Percentiles rank a stretch among this genome's conserved stretches.
These are phyloP conservation scores for Saccharum spontaneum DNA, from an alignment of 176 grass and related monocot species.

Conservation along the genomic window DNA sequence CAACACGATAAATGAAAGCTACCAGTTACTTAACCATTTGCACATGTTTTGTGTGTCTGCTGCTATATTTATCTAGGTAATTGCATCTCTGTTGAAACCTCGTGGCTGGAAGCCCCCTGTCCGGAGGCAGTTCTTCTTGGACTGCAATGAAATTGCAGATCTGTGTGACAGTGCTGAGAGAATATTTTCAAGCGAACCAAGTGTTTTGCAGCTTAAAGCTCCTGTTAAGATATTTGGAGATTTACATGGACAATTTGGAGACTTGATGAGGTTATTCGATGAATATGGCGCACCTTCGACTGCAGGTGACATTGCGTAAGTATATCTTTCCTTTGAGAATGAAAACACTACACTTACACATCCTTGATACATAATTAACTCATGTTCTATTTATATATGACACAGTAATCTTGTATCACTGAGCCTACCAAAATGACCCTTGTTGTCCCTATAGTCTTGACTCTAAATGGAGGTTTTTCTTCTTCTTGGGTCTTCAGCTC, in stretches of 20 bases:
- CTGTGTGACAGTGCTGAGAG: conserved; percentile 92
- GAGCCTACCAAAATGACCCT: background rate
- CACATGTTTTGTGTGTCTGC: conserved; percentile 16
- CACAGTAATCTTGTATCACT: conserved; percentile 7
- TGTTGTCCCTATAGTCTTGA: conserved; percentile 14
- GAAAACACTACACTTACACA: background rate
- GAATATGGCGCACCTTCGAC: conserved; percentile 99
- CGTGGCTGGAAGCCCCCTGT: conserved; percentile 98
- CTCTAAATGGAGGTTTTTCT: conserved; percentile 6
- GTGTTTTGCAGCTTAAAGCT: conserved; percentile 90
- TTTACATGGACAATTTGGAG: conserved; percentile 97
- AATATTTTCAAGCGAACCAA: conserved; percentile 96
- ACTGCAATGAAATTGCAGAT: conserved; percentile 98
- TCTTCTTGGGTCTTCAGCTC: conserved; percentile 14
- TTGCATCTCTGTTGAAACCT: conserved; percentile 89
- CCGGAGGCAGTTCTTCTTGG: conserved; percentile 90
- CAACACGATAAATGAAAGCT: conserved; percentile 1
- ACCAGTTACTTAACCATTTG: conserved; percentile 1
- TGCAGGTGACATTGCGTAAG: conserved; percentile 95
- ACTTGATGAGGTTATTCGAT: conserved; percentile 96
- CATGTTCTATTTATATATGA: background rate
- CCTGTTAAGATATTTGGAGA: conserved; percentile 98
- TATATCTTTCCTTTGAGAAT: conserved; percentile 20
- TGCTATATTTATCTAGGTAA: conserved; percentile 59
- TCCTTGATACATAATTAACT: conserved; percentile 8